Evolutionary conservation across 2,329 filamentous ascomycete genomes (phyloP), one percentile per base, ranked within the genome.

Genomic region (Mariannaea sp.): DNA sequence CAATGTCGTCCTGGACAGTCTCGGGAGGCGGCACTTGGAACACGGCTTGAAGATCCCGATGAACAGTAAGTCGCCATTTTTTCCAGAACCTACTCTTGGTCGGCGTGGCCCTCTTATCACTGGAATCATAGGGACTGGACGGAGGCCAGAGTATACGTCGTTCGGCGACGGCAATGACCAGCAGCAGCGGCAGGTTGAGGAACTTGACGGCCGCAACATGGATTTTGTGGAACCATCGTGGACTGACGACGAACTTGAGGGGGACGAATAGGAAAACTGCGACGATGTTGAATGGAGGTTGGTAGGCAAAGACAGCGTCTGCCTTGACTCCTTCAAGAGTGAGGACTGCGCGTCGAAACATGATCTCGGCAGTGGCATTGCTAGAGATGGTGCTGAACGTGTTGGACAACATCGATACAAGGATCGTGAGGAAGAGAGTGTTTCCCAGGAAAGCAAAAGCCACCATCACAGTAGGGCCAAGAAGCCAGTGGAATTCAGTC

Each of bases 191-290:
- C 2, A 89, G 78, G 70, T 94, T 94, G 64, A 92, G 80, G 7
- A 85, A 74, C 30, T 89, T 85, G 17, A 94, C 87, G 8, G 83
- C 82, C 53, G 85, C 83, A 52, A 95, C 89, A 68, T 95, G 92
- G 65, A 93, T 88, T 73, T 93, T 94, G 76, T 95, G 90, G 68
- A 94, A 94, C 89, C 89, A 93, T 38, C 90, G 85, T 0, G 88
- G 84, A n/a, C 84, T 85, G 29, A 91, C 77, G n/a, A 89, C 63
- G 64, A 89, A 89, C 64, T 91, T 92, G 56, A 94, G 79, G 0
- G 90, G 90, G 2, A 93, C 78, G 13, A 94, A 78, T 22, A 92
- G 68, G 54, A 90, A 74, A 22, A 94, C 78, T 17, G 90, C 90
- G 16, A 92, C 72, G 55, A 95, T 83, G 66, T 95, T 95, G 73